phyloP scores from a whole-genome alignment of 2,329 filamentous ascomycete species.

The Fusarium mexicanum region DNA sequence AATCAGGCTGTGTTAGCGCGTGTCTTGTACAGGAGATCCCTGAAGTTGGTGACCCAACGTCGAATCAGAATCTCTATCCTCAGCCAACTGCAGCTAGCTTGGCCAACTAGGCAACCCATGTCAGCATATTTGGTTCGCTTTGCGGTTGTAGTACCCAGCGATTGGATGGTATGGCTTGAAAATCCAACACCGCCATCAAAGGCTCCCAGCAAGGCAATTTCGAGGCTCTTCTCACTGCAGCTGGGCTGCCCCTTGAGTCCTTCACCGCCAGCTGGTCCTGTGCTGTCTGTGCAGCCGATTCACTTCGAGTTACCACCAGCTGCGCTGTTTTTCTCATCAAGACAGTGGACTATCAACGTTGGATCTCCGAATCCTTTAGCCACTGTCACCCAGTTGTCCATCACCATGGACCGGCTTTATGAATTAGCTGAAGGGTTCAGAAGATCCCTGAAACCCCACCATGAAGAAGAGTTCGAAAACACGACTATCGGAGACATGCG shows the following conservation, averaged over 20 bases:
- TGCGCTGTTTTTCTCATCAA: neutral
- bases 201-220: neutral
- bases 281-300: no score
- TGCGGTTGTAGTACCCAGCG: neutral
- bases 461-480: neutral
- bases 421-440: neutral
- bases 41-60: neutral
- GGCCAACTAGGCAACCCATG: neutral
- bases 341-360: neutral
- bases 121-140: neutral
- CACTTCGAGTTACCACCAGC: neutral
- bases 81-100: neutral
- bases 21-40: neutral
- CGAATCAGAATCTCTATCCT: neutral
- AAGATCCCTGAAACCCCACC: neutral
- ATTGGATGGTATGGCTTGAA: neutral
- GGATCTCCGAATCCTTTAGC: no score
- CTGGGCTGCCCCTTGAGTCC: neutral
- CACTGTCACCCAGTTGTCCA: neutral
- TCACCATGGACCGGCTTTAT: neutral
- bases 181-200: neutral
- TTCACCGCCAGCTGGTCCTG: neutral
- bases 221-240: neutral
- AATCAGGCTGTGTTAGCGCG: conserved; percentile 7
- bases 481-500: neutral